These are phyloP conservation scores for Paramarasmius palmivorus DNA, from an alignment of 1,284 basidiomycete genomes.

Conservation along the genomic window DNA sequence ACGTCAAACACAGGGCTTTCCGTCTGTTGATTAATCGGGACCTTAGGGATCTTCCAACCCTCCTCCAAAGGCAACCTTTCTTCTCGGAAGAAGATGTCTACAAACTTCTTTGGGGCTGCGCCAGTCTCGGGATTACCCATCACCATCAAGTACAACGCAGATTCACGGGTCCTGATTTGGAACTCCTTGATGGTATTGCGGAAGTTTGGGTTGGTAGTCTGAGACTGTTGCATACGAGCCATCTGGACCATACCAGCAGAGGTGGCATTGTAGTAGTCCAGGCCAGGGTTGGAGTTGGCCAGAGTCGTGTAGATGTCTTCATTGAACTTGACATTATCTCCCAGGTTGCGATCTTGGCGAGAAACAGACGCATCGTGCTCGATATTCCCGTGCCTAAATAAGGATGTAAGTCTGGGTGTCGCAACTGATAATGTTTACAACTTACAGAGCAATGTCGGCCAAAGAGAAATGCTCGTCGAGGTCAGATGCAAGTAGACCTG, in stretches of 20 bases:
- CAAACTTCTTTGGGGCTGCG: constrained; percentile 22
- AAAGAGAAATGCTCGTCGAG: constrained; percentile 9
- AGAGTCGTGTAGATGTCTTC: constrained; percentile 20
- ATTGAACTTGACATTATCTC: constrained; percentile 21
- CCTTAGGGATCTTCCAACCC: background rate
- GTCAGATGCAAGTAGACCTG: constrained; percentile 13
- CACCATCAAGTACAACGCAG: constrained; percentile 18
- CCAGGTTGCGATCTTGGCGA: constrained; percentile 16
- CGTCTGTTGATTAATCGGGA: background rate
- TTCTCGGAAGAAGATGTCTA: constrained; percentile 1
- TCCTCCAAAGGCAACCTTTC: constrained; percentile 3
- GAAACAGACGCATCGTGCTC: constrained; percentile 23
- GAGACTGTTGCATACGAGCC: constrained; percentile 14
- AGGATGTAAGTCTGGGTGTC: background rate
- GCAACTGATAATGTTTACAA: background rate
- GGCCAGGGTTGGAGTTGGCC: constrained; percentile 21
- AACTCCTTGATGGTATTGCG: constrained; percentile 20
- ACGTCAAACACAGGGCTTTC: background rate
- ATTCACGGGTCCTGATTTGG: constrained; percentile 15
- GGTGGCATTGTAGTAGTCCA: constrained; percentile 20
- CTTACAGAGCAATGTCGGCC: constrained; percentile 15
- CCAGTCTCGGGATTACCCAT: constrained; percentile 21
- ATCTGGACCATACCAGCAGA: constrained; percentile 18
- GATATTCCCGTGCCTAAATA: constrained; percentile 18
- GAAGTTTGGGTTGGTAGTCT: constrained; percentile 14